These are phyloP conservation scores for Cornus suecica DNA, from an alignment of 148 eudicot species.

Conservation along the genomic window DNA sequence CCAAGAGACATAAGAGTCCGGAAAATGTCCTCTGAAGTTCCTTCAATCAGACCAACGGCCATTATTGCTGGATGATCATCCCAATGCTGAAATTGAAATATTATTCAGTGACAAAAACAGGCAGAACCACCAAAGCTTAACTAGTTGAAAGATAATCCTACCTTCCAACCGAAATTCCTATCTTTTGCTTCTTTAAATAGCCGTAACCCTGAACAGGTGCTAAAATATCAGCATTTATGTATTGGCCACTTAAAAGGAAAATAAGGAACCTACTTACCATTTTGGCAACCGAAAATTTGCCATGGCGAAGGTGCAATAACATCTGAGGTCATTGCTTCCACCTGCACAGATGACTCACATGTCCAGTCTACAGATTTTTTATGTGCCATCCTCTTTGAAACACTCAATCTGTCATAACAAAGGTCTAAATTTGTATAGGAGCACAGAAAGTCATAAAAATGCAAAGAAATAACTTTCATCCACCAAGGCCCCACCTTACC, in stretches of 20 bases:
- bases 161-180: conserved; percentile 31
- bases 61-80: conserved; percentile 60
- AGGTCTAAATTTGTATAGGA: neutral
- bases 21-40: conserved; percentile 59
- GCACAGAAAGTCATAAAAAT: neutral
- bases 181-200: conserved; percentile 64
- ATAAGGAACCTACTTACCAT: conserved; percentile 36
- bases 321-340: conserved; percentile 62
- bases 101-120: neutral
- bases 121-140: neutral
- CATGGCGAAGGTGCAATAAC: conserved; percentile 76
- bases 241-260: neutral
- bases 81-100: conserved; percentile 33
- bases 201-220: conserved; percentile 48
- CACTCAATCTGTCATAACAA: conserved; percentile 36
- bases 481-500: no score
- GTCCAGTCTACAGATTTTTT: conserved; percentile 41
- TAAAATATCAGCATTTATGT: neutral
- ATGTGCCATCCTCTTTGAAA: conserved; percentile 36
- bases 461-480: neutral
- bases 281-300: conserved; percentile 66
- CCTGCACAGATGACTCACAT: conserved; percentile 33
- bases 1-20: conserved; percentile 66
- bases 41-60: conserved; percentile 69
- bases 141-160: conserved; percentile 9